Evolutionary conservation across 2,329 filamentous ascomycete species (phyloP).

Genomic region (Neopestalotiopsis clavispora): DNA sequence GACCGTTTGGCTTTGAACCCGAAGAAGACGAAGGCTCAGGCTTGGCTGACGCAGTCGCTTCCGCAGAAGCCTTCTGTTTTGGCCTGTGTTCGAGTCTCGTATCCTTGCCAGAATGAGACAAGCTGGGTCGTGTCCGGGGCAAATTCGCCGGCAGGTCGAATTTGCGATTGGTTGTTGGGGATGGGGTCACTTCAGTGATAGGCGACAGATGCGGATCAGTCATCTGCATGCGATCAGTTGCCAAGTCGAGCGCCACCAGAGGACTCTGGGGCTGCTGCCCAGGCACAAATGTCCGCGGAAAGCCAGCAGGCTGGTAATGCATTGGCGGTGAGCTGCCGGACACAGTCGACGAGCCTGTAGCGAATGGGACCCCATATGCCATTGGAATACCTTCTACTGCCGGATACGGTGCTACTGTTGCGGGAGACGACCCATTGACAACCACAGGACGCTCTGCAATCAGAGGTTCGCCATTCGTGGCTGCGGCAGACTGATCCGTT

Average conservation of each 20-base stretch:
- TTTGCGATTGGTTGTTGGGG: slow-evolving; percentile 65
- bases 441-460: slow-evolving; percentile 52
- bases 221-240: slow-evolving; percentile 48
- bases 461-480: slow-evolving; percentile 31
- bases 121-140: slow-evolving; percentile 20
- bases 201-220: slow-evolving; percentile 67
- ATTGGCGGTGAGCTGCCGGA: slow-evolving; percentile 28
- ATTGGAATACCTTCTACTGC: background rate
- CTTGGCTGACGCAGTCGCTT: slow-evolving; percentile 26
- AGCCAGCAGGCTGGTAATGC: slow-evolving; percentile 10
- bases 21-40: slow-evolving; percentile 24
- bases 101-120: slow-evolving; percentile 25
- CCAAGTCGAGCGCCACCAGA: slow-evolving; percentile 60
- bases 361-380: slow-evolving; percentile 30
- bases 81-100: slow-evolving; percentile 26
- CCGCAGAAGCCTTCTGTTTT: slow-evolving; percentile 34
- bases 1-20: slow-evolving; percentile 44
- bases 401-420: background rate
- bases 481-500: slow-evolving; percentile 24
- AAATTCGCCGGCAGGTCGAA: slow-evolving; percentile 46
- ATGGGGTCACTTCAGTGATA: slow-evolving; percentile 75
- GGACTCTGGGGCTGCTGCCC: slow-evolving; percentile 52
- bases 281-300: slow-evolving; percentile 34
- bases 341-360: slow-evolving; percentile 25
- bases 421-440: slow-evolving; percentile 50